Evolutionary conservation across 176 grass and related monocot genomes (phyloP).

Genomic region (Aegilops umbellulata): DNA sequence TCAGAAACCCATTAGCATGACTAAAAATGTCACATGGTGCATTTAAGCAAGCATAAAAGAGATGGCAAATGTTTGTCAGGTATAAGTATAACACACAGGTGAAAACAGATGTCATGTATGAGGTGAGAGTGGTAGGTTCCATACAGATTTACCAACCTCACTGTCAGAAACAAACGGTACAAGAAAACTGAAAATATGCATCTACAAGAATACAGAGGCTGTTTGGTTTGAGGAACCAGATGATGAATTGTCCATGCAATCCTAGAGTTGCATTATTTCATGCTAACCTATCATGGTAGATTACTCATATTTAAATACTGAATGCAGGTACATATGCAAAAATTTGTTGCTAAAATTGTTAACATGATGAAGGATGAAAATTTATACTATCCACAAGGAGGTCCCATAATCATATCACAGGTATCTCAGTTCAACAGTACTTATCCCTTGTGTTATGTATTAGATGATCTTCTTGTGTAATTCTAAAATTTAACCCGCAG

Average conservation of each 20-base stretch:
- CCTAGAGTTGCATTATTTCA: not conserved
- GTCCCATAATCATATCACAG: slow-evolving; percentile 88
- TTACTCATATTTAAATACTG: not conserved
- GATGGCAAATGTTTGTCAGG: not conserved
- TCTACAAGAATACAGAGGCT: not conserved
- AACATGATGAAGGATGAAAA: slow-evolving; percentile 58
- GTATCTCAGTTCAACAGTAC: slow-evolving; percentile 14
- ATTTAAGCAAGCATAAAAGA: not conserved
- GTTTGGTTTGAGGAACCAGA: not conserved
- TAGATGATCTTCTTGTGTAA: not conserved
- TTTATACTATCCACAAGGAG: slow-evolving; percentile 78
- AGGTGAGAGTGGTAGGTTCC: not conserved
- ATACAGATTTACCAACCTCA: not conserved
- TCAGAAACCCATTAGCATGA: not conserved
- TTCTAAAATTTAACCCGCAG: slow-evolving; percentile 4
- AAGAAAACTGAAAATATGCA: not conserved
- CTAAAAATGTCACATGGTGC: not conserved
- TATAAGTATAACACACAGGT: not conserved
- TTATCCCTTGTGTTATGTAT: not conserved
- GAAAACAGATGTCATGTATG: not conserved
- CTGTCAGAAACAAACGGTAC: not conserved
- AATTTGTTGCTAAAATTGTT: slow-evolving; percentile 59
- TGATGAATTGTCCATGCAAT: not conserved
- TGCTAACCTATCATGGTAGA: not conserved
- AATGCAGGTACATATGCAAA: slow-evolving; percentile 68